Conservation (phyloP, 2,329 filamentous ascomycete genomes). For the Fusarium concolor region DNA sequence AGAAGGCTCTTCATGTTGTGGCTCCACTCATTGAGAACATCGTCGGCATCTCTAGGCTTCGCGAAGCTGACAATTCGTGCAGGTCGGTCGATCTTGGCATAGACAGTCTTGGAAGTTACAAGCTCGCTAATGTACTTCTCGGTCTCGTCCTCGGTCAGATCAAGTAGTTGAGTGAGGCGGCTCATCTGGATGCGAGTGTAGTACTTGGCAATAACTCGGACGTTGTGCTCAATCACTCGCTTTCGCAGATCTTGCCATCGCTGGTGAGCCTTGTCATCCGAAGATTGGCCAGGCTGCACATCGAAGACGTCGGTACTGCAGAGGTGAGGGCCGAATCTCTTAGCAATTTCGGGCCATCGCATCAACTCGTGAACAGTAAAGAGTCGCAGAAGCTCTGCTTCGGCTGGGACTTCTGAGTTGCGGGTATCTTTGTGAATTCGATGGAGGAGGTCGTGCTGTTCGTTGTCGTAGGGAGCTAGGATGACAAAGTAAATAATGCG, state of each 20-base stretch:
- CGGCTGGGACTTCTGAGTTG: constrained; percentile 79
- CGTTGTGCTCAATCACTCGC: constrained; percentile 99
- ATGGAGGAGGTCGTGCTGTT: constrained; percentile 96
- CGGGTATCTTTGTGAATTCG: constrained; percentile 88
- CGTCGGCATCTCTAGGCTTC: constrained; percentile 93
- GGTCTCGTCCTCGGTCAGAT: constrained; percentile 93
- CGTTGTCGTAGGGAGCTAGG: constrained; percentile 96
- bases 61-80: constrained; percentile 94
- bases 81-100: constrained; percentile 95
- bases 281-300: constrained; percentile 69
- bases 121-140: constrained; percentile 99
- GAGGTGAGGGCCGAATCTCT: constrained; percentile 89
- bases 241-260: constrained; percentile 96
- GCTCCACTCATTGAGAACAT: constrained; percentile 98
- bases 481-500: constrained; percentile 98
- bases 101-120: constrained; percentile 97
- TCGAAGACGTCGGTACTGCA: constrained; percentile 92
- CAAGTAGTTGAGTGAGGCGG: constrained; percentile 88
- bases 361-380: constrained; percentile 97
- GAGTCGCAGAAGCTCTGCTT: constrained; percentile 88
- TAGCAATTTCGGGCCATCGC: constrained; percentile 95
- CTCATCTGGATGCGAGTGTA: constrained; percentile 97
- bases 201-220: constrained; percentile 97
- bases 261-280: constrained; percentile 83
- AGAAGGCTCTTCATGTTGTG: constrained; percentile 96